These are phyloP conservation scores for Tremella fuciformis DNA, from an alignment of 768 basidiomycete genomes.

Conservation along the genomic window DNA sequence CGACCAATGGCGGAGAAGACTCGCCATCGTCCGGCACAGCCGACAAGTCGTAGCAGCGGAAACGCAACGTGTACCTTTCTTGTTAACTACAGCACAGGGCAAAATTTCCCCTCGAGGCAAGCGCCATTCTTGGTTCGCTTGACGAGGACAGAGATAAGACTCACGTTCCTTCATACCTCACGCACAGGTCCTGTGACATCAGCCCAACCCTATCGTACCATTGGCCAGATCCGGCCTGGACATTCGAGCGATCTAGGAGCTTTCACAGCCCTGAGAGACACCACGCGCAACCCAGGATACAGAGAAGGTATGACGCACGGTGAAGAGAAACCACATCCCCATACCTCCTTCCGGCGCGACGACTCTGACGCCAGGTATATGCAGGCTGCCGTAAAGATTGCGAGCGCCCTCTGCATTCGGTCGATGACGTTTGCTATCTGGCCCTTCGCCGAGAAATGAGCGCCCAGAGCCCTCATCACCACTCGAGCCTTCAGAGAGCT, in stretches of 20 bases:
- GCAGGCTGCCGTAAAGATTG: constrained; percentile 42
- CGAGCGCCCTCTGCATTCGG: constrained; percentile 5
- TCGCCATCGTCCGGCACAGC: constrained; percentile 11
- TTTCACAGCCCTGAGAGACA: too few relatives aligned
- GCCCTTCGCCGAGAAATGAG: too few relatives aligned
- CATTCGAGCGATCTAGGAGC: too few relatives aligned
- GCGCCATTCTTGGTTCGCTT: too few relatives aligned
- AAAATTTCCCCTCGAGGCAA: neutral
- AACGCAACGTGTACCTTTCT: constrained; percentile 29
- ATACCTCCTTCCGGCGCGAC: constrained; percentile 31
- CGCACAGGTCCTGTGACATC: constrained; percentile 36
- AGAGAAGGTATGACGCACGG: constrained; percentile 25
- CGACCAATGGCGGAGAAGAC: constrained; percentile 20
- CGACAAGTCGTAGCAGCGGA: constrained; percentile 40
- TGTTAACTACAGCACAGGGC: neutral
- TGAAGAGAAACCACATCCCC: constrained; percentile 47
- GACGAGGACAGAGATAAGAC: constrained; percentile 11
- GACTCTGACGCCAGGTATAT: constrained; percentile 39
- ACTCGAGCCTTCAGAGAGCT: too few relatives aligned
- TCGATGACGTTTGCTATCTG: too few relatives aligned
- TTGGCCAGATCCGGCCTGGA: neutral
- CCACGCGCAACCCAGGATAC: too few relatives aligned
- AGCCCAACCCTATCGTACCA: neutral
- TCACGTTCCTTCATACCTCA: constrained; percentile 38
- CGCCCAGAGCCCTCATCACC: too few relatives aligned